phyloP scores from a whole-genome alignment of 1,139 yeast species.

The Debaryomycetaceae sp. region DNA sequence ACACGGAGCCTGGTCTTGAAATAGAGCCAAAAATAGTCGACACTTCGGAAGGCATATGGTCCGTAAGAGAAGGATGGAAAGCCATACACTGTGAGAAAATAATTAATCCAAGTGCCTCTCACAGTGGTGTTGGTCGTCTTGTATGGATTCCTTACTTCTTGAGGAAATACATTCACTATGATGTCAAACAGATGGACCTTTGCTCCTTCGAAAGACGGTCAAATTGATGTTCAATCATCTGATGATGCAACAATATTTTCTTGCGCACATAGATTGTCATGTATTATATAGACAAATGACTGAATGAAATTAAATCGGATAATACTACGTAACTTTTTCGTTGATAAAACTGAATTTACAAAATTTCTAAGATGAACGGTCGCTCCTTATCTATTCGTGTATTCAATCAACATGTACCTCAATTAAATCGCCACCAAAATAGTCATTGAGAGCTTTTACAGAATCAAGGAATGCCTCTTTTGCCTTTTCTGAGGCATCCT shows the following conservation, averaged over 20 bases:
- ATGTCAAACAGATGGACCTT: conserved; percentile 42
- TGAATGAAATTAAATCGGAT: no score
- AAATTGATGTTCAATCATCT: no score
- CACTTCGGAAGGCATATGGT: conserved; percentile 4
- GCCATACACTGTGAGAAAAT: conserved; percentile 39
- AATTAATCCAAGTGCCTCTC: conserved; percentile 45
- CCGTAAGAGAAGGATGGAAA: conserved; percentile 34
- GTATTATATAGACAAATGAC: no score
- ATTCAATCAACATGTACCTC: no score
- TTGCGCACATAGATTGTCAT: no score
- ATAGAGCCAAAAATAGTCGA: conserved; percentile 27
- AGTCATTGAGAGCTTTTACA: conserved; percentile 53
- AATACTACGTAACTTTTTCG: no score
- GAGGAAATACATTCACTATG: conserved; percentile 19
- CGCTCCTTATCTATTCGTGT: no score
- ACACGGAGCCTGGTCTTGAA: conserved; percentile 22
- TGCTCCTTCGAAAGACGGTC: conserved; percentile 31
- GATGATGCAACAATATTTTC: no score
- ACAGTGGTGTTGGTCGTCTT: conserved; percentile 42
- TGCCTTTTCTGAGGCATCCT: conserved; percentile 57
- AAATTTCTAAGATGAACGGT: no score
- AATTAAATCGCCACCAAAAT: conserved; percentile 44
- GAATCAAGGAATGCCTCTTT: conserved; percentile 55
- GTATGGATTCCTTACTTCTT: conserved; percentile 40
- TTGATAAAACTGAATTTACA: no score